Evolutionary conservation across 2,329 filamentous ascomycete species (phyloP).

Genomic region (Aspergillus sp.): DNA sequence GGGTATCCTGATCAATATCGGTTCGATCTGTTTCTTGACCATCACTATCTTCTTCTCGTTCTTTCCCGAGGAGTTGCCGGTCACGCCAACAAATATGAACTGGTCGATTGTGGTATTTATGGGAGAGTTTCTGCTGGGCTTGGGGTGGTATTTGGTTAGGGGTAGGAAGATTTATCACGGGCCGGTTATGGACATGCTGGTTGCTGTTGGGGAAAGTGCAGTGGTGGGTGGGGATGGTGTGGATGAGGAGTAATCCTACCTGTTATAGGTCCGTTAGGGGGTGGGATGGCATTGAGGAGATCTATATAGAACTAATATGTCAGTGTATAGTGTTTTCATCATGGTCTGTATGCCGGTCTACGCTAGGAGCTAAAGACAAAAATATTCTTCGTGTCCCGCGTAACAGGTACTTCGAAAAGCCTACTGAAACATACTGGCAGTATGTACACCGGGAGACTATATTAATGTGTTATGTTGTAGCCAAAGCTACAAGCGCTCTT

Average conservation of each 20-base stretch:
- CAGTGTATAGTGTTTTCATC: background rate
- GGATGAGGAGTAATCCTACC: background rate
- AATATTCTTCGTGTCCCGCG: no score
- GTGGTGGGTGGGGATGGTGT: background rate
- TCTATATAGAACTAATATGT: background rate
- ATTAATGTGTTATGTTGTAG: no score
- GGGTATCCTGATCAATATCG: background rate
- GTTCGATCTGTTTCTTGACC: background rate
- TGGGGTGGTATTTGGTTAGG: slow-evolving; percentile 43
- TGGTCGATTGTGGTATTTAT: slow-evolving; percentile 53
- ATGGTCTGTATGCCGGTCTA: no score
- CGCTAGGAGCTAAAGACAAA: no score
- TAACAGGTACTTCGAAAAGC: no score
- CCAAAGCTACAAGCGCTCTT: background rate
- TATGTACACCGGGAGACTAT: no score
- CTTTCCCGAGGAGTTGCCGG: background rate
- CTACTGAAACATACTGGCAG: no score
- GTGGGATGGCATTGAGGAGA: background rate
- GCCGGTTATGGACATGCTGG: slow-evolving; percentile 20
- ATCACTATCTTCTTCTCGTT: slow-evolving; percentile 4
- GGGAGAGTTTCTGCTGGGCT: slow-evolving; percentile 35
- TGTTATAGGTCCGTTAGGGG: no score
- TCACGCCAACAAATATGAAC: slow-evolving; percentile 50
- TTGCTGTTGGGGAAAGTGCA: background rate
- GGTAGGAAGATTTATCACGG: slow-evolving; percentile 35